Percentiles rank a stretch among this genome's conserved stretches.
phyloP scores from a whole-genome alignment of 1,139 yeast genomes.

The Protomyces macrosporus region DNA sequence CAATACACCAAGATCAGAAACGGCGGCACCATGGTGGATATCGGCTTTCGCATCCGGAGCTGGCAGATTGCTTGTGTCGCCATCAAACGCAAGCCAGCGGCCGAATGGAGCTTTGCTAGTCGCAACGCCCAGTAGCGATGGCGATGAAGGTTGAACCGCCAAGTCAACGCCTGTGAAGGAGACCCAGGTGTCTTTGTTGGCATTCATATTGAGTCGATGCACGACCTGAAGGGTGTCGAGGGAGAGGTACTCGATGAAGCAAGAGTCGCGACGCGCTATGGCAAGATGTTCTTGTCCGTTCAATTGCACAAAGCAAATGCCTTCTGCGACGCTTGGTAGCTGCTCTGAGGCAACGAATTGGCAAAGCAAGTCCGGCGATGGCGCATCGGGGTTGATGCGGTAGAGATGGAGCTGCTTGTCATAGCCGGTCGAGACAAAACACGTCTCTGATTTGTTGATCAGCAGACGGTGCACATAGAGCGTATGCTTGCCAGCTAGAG shows the following conservation, averaged over 20 bases:
- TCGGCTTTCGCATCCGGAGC: slow-evolving; percentile 45
- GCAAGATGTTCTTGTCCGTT: background rate
- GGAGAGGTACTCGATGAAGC: slow-evolving; percentile 49
- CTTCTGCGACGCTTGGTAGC: background rate
- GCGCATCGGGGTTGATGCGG: background rate
- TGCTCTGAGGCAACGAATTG: background rate
- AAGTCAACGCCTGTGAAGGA: slow-evolving; percentile 59
- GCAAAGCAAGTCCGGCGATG: background rate
- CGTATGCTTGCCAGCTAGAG: slow-evolving; percentile 40
- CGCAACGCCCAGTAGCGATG: slow-evolving; percentile 41
- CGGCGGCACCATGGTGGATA: slow-evolving; percentile 58
- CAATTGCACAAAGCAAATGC: background rate
- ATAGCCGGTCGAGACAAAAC: slow-evolving; percentile 58
- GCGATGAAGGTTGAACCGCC: slow-evolving; percentile 36
- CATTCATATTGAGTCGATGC: slow-evolving; percentile 59
- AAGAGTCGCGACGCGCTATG: slow-evolving; percentile 44
- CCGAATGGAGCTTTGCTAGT: slow-evolving; percentile 75
- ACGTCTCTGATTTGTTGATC: slow-evolving; percentile 36
- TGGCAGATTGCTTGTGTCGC: slow-evolving; percentile 16
- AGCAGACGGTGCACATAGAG: slow-evolving; percentile 45
- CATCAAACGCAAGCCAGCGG: slow-evolving; percentile 48
- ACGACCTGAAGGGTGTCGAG: slow-evolving; percentile 37
- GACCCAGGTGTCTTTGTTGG: slow-evolving; percentile 66
- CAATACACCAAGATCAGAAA: slow-evolving; percentile 47
- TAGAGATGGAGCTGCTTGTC: slow-evolving; percentile 45